Base-by-base conservation (phyloP, 306 rosid species). In the Dalbergia cultrata region DNA sequence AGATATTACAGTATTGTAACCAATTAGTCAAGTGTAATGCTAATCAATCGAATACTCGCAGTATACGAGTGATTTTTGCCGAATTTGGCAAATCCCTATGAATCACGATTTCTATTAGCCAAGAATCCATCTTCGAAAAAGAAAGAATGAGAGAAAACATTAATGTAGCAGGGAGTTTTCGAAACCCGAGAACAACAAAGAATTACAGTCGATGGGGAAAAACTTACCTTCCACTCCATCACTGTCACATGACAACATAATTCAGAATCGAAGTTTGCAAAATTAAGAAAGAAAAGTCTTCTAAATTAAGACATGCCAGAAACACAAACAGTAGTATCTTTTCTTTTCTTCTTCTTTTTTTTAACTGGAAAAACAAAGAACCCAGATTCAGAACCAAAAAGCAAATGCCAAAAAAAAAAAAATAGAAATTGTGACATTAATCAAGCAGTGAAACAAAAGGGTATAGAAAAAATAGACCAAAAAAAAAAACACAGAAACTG, bases 311-410 rank as follows among this genome's bases (percentile, higher is more conserved):
- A 79, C 62, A 82, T 9, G 10, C 34, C 53, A 67, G 39, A 77
- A 73, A 60, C 74, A 18, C 7, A 43, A 56, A 37, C 14, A 64
- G 1, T 16, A 17, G 14, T 34, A 35, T 9, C 11, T 16, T 31
- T 47, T 10, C 44, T 3, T 43, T 65, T 13, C 18, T 4, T 56
- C 58, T 11, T 5, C 1, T 21, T 19, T 0, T 26, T 57, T 49
- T 41, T 26, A 21, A 5, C 4, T 37, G 16, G 35, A 33, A 14
- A 4, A 14, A 60, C 5, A 4, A 62, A 35, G 19, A 67, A 54
- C 56, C 39, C 74, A 76, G 62, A 74, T 9, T 19, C 72, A n/a
- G 59, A 82, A 80, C 31, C 37, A 65, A 81, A 45, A 22, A 44
- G 61, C 14, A 74, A 31, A 47, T 47, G n/a, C 53, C 13, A 76